Conservation (phyloP, 257 asterid species). For the Ilex asprella region DNA sequence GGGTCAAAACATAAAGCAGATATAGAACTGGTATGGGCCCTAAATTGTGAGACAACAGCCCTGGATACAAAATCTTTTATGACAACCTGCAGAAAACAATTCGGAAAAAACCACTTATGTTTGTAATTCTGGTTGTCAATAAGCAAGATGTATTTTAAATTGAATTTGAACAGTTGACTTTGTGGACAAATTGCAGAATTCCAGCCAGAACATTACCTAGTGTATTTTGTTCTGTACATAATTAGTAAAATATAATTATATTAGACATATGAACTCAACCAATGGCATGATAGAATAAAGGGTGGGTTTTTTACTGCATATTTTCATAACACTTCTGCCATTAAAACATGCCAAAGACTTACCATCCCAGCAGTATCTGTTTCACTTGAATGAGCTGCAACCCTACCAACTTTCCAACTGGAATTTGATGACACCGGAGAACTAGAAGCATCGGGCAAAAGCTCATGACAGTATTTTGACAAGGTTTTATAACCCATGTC, state of each 20-base stretch:
- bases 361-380: conserved; percentile 44
- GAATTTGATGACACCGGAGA: conserved; percentile 30
- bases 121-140: conserved; percentile 1
- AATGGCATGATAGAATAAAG: too few species aligned
- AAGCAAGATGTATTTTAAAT: too few species aligned
- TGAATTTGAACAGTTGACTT: too few species aligned
- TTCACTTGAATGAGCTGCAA: conserved; percentile 28
- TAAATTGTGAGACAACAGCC: conserved; percentile 37
- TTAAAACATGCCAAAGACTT: neutral
- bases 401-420: conserved; percentile 37
- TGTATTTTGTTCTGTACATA: too few species aligned
- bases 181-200: too few species aligned
- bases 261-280: too few species aligned
- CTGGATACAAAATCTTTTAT: conserved; percentile 37
- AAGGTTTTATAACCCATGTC: conserved; percentile 42
- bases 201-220: too few species aligned
- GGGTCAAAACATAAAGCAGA: conserved; percentile 48
- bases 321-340: too few species aligned
- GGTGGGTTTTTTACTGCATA: neutral
- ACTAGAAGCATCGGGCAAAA: conserved; percentile 38
- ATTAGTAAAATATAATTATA: too few species aligned
- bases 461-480: conserved; percentile 42
- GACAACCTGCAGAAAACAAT: conserved; percentile 26
- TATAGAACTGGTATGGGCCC: conserved; percentile 42
- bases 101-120: conserved; percentile 4